These are phyloP conservation scores for Melanomma pulvis-pyrius DNA, from an alignment of 495 filamentous ascomycete genomes.

Conservation along the genomic window DNA sequence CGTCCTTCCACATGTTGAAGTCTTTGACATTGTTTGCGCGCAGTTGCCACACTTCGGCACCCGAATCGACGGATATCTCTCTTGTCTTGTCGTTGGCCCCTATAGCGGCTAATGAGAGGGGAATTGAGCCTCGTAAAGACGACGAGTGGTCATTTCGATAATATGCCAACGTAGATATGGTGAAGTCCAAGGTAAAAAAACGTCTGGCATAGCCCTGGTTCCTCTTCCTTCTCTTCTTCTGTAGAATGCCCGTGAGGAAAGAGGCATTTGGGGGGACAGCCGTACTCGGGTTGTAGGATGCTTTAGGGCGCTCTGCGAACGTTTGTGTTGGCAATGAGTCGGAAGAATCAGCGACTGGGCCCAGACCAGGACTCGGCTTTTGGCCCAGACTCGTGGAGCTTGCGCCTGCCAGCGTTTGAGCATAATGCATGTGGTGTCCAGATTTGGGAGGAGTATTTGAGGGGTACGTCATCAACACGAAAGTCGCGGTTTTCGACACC, in stretches of 20 bases:
- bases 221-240: constrained; percentile 88
- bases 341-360: constrained; percentile 40
- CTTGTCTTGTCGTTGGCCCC: constrained; percentile 81
- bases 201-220: constrained; percentile 90
- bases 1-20: constrained; percentile 82
- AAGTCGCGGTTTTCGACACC: constrained; percentile 88
- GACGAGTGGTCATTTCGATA: constrained; percentile 92
- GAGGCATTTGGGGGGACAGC: constrained; percentile 40
- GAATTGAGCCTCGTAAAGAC: constrained; percentile 86
- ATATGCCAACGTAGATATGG: constrained; percentile 88
- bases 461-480: constrained; percentile 92
- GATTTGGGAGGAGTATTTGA: constrained; percentile 80
- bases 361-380: constrained; percentile 42
- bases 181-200: constrained; percentile 94
- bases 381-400: constrained; percentile 56
- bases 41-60: constrained; percentile 97
- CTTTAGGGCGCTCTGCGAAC: constrained; percentile 39
- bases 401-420: constrained; percentile 50
- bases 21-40: constrained; percentile 78
- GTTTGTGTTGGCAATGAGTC: constrained; percentile 40
- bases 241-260: constrained; percentile 78
- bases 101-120: constrained; percentile 85
- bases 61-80: constrained; percentile 96
- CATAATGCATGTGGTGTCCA: constrained; percentile 66
- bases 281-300: constrained; percentile 24